Evolutionary conservation across 768 basidiomycete species (phyloP).

Genomic region (Trametes villosa): DNA sequence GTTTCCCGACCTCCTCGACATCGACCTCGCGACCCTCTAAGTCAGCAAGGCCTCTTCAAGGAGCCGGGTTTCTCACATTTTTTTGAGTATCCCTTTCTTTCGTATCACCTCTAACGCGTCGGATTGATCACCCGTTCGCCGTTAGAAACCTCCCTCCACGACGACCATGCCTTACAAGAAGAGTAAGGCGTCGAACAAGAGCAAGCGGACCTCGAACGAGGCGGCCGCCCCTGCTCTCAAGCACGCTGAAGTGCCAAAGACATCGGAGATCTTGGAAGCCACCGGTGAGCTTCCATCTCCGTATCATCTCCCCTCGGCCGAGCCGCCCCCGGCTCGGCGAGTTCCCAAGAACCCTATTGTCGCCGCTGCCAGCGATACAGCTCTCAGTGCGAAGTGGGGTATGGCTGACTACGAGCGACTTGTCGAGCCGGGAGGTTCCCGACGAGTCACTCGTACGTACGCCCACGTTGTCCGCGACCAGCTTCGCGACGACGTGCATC

Average conservation of each 20-base stretch:
- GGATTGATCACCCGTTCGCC: neutral
- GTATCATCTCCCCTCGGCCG: neutral
- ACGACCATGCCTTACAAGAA: neutral
- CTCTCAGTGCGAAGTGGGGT: neutral
- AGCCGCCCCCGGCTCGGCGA: neutral
- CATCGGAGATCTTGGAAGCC: neutral
- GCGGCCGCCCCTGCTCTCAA: neutral
- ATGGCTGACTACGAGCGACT: neutral
- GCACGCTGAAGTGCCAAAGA: neutral
- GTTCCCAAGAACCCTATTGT: neutral
- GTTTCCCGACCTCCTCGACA: too few relatives aligned
- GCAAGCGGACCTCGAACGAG: neutral
- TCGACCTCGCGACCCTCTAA: too few relatives aligned
- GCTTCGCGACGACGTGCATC: neutral
- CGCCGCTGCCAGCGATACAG: neutral
- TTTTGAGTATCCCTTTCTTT: constrained; percentile 1
- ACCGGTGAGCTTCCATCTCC: neutral
- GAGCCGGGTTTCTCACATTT: neutral
- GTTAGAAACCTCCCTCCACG: neutral
- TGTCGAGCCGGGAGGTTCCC: neutral
- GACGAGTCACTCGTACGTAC: neutral
- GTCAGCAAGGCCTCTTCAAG: too few relatives aligned
- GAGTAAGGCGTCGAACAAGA: neutral
- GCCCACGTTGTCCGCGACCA: neutral
- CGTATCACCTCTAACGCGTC: neutral